These are phyloP conservation scores for Rhizopogon vinicolor DNA, from an alignment of 768 basidiomycete species.

Conservation along the genomic window DNA sequence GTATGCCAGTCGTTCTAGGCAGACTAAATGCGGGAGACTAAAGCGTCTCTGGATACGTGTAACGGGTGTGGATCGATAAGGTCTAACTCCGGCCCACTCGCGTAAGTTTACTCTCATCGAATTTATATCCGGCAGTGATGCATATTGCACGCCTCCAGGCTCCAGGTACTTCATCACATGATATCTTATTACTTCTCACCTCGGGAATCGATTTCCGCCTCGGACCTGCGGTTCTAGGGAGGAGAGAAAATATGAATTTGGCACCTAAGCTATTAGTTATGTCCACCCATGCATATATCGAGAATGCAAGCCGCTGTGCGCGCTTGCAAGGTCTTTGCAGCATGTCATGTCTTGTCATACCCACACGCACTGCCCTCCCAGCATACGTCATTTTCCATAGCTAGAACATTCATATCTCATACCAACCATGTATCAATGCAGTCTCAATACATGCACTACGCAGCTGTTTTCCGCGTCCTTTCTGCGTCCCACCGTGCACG, in stretches of 20 bases:
- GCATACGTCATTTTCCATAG: background rate
- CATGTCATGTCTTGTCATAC: constrained; percentile 14
- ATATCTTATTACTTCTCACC: background rate
- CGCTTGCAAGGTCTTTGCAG: constrained; percentile 1
- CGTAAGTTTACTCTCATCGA: background rate
- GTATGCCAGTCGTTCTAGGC: constrained; percentile 9
- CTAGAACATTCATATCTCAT: constrained; percentile 1
- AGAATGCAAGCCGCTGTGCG: background rate
- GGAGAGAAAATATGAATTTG: background rate
- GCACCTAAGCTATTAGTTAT: background rate
- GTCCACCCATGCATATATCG: background rate
- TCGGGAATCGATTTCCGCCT: background rate
- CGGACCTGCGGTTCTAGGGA: background rate
- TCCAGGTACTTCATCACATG: background rate
- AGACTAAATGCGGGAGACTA: constrained; percentile 19
- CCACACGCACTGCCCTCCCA: constrained; percentile 3
- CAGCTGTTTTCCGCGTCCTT: constrained; percentile 25
- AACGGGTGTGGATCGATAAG: constrained; percentile 15
- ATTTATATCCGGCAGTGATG: background rate
- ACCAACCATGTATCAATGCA: constrained; percentile 10
- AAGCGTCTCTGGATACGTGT: constrained; percentile 23
- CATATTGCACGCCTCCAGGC: background rate
- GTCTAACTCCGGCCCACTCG: background rate
- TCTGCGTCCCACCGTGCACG: constrained; percentile 74
- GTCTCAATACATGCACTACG: constrained; percentile 9